Evolutionary conservation across 352 stramenopile genomes (phyloP), one percentile per base, ranked within the genome.

Genomic region (Lagenidium sp.): DNA sequence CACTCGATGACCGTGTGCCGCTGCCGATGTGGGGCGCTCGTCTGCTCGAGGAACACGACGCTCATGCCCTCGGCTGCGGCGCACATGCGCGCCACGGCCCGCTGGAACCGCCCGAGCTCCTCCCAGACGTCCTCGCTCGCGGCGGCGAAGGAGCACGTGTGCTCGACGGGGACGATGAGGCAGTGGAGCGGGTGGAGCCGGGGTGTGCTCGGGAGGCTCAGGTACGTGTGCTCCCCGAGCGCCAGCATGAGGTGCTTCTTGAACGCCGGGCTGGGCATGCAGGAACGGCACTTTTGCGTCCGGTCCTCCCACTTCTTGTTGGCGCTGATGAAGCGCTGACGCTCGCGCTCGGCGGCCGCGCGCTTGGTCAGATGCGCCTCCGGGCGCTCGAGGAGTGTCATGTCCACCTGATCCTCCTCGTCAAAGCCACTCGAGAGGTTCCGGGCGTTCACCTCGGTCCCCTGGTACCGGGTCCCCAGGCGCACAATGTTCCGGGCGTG

Each of bases 11-110:
- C 26, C 3, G 76, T 91, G 22, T 93, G 81, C 8, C 69, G 63
- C 34, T 83, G 72, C 30, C 58, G 63, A 34, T 73, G 45, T 10
- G 74, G 73, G 13, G 73, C 67, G 18, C 64, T 70, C 13, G 81
- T 90, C 50, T 87, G 78, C 44, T 93, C 81, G 10, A 93, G 57
- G 45, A 94, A 90, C 15, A 91, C 57, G 26, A 90, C 68, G 28
- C 68, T 75, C 51, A 57, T 71, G 29, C 54, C 62, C 25, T 72
- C 82, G 41, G 69, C 49, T 13, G 66, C 52, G 20, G 63, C 62
- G 26, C 65, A 85, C 78, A 94, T 89, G 3, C 20, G 42, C 0
- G 41, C 25, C 16, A 94, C 44, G 2, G 78, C 66, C 23, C 41
- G 55, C 44, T 91, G 76, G 50, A 91, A 94, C 6, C 60, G 69